Base-by-base conservation (phyloP, 2,329 filamentous ascomycete species). In the Epichloe festucae region DNA sequence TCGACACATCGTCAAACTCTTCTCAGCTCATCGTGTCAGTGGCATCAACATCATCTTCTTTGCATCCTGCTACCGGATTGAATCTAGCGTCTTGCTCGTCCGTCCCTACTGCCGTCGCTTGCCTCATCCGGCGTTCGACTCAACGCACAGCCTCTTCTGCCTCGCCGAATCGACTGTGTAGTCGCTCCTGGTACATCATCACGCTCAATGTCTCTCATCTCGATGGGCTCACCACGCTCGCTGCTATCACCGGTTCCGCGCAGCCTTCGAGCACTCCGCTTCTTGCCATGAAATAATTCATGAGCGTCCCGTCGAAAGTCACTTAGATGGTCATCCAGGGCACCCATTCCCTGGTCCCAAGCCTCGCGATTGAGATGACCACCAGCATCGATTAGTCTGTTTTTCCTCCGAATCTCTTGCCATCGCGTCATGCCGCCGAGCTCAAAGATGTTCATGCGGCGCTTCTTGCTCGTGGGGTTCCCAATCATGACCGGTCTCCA, bases 401-500 rank as follows among this genome's bases (percentile, higher is more conserved):
- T 84, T 60, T 73, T 77, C 57, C 68, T 74, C 54, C 79, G 72
- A 54, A 90, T 88, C 65, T 89, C 85, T 23, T 78, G 84, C 82
- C 84, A 90, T 41, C 86, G 72, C 48, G 77, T 84, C 72, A 84
- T 70, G 38, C 70, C 68, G 0, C 86, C 85, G 53, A 87, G 67
- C 64, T 90, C 86, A 15, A 90, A 69, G 23, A 88, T 63, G 62
- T 79, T 88, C 74, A 89, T 81, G 54, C 82, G 75, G 48, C 86
- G 75, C 60, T 77, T 79, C 64, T 81, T 83, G 46, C 82, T 79
- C 44, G 78, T 79, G 12, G 85, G 84, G 60, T 86, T 84, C 12
- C 85, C 85, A 61, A 88, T 79, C 56, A 89, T 77, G 31, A 82
- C 73, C 1, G 85, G 81, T 53, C 78, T 78, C 84, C 82, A 89